phyloP scores from a whole-genome alignment of 2,329 filamentous ascomycete species.

The Calonectria hawksworthii region DNA sequence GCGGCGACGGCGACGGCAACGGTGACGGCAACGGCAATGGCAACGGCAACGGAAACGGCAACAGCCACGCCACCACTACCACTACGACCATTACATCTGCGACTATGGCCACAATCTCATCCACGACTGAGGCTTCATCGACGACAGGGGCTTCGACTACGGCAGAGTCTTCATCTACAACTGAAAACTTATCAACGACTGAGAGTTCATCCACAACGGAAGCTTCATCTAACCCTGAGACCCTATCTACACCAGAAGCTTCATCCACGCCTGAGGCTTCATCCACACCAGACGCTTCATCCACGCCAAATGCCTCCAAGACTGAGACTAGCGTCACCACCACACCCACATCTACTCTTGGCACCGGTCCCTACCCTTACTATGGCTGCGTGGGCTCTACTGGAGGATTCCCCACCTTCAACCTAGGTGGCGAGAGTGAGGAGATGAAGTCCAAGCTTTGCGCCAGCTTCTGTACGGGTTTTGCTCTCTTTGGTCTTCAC shows the following conservation, averaged over 20 bases:
- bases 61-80: too few species aligned
- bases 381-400: conserved; percentile 46
- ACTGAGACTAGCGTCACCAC: conserved; percentile 48
- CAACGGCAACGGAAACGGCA: too few species aligned
- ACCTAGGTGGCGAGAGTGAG: background rate
- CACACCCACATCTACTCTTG: conserved; percentile 45
- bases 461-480: background rate
- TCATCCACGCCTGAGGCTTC: background rate
- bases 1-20: background rate
- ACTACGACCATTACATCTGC: background rate
- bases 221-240: too few species aligned
- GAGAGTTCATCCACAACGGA: too few species aligned
- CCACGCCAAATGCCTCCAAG: background rate
- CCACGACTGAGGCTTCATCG: background rate
- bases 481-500: conserved; percentile 40
- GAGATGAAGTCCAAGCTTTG: background rate
- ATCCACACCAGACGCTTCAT: too few species aligned
- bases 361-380: conserved; percentile 38
- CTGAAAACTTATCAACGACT: too few species aligned
- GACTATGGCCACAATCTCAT: too few species aligned
- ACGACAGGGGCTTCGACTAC: too few species aligned
- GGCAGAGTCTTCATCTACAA: too few species aligned
- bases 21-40: background rate
- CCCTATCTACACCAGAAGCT: background rate
- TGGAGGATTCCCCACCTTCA: background rate